Evolutionary conservation across 139 green algal genomes (phyloP).

Genomic region (Chlorella sp.): DNA sequence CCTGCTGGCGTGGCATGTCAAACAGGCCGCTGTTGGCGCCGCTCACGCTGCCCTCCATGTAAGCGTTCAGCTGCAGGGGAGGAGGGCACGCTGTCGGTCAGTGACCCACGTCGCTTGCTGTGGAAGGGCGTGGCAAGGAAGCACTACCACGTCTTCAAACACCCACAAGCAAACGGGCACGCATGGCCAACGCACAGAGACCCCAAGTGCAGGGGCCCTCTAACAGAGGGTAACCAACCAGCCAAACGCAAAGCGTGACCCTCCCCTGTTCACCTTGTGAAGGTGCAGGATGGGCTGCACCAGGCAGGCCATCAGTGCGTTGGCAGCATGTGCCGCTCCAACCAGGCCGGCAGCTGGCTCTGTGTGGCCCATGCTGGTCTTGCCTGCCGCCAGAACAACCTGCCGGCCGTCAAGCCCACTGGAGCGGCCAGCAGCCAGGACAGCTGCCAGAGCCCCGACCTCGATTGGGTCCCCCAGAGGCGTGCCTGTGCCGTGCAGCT

Average conservation of each 20-base stretch:
- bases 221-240: too few species aligned
- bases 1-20: conserved; percentile 9
- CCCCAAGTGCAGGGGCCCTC: too few species aligned
- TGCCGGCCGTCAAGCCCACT: conserved; percentile 1
- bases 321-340: conserved; percentile 62
- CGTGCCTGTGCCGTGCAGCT: conserved; percentile 80
- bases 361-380: conserved; percentile 85
- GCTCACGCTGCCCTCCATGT: conserved; percentile 37
- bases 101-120: not conserved
- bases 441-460: conserved; percentile 65
- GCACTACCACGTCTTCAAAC: too few species aligned
- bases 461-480: conserved; percentile 89
- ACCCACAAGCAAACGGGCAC: too few species aligned
- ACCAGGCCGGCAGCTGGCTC: conserved; percentile 85
- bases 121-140: too few species aligned
- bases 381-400: conserved; percentile 65
- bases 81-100: not conserved
- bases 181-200: too few species aligned
- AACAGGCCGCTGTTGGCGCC: conserved; percentile 24
- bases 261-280: conserved; percentile 37
- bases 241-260: too few species aligned
- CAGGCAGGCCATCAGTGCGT: not conserved
- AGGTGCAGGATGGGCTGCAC: conserved; percentile 71
- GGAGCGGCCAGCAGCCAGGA: conserved; percentile 37
- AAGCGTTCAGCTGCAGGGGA: conserved; percentile 30